Percentiles rank a stretch among this genome's conserved stretches.
Evolutionary conservation across 129 eudicot genomes (phyloP).

Genomic region (Logfia minima): DNA sequence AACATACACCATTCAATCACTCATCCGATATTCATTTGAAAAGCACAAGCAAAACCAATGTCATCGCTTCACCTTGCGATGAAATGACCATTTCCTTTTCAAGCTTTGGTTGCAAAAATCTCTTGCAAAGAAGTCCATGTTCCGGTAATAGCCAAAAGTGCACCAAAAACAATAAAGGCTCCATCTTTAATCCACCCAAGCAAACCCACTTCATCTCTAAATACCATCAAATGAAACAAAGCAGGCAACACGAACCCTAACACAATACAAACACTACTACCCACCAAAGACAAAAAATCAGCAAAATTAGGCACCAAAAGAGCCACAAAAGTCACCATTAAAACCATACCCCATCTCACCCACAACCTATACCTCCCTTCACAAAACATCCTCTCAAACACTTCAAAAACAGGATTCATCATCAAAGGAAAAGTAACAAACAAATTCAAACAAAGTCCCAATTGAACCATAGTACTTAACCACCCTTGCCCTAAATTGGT

Average conservation of each 20-base stretch:
- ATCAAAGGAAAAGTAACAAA: constrained; percentile 80
- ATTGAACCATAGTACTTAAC: constrained; percentile 67
- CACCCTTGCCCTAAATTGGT: constrained; percentile 74
- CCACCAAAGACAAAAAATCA: constrained; percentile 94
- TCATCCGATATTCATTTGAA: not conserved
- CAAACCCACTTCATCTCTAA: constrained; percentile 61
- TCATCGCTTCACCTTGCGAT: not conserved
- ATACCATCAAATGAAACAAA: constrained; percentile 69
- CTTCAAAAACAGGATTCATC: constrained; percentile 97
- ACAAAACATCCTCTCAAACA: constrained; percentile 73
- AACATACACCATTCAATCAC: constrained; percentile 5
- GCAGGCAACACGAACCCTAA: constrained; percentile 90
- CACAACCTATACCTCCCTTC: constrained; percentile 68
- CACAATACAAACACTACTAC: constrained; percentile 80
- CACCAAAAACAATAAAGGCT: constrained; percentile 54
- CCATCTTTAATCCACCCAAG: constrained; percentile 43
- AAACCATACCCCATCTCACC: constrained; percentile 74
- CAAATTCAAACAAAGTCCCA: constrained; percentile 73
- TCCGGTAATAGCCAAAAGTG: constrained; percentile 55
- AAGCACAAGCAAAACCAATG: constrained; percentile 10
- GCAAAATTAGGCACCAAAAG: constrained; percentile 84
- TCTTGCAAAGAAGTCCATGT: constrained; percentile 71
- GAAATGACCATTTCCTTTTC: constrained; percentile 11
- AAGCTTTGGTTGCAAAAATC: constrained; percentile 58
- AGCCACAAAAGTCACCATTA: constrained; percentile 75